Percentiles rank a stretch among this genome's conserved stretches.
These are phyloP conservation scores for Candida nonsorbophila DNA, from an alignment of 805 yeast species.

Conservation along the genomic window DNA sequence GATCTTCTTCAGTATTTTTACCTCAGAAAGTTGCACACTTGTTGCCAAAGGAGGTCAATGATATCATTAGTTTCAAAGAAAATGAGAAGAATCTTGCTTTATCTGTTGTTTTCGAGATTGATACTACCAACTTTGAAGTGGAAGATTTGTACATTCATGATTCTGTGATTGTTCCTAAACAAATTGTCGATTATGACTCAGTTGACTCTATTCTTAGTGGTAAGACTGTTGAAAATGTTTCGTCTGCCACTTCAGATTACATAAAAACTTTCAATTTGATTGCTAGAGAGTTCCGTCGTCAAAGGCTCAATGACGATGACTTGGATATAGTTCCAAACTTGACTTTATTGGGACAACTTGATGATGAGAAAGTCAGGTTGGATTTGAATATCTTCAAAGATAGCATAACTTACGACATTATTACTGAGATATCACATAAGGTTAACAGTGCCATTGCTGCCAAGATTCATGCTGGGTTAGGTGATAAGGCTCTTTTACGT, in stretches of 20 bases:
- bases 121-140: conserved; percentile 64
- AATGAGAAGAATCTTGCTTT: conserved; percentile 60
- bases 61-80: conserved; percentile 55
- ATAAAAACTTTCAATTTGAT: conserved; percentile 59
- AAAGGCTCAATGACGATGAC: conserved; percentile 49
- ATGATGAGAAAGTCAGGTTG: conserved; percentile 75
- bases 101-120: conserved; percentile 77
- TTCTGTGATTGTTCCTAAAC: conserved; percentile 61
- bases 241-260: conserved; percentile 60
- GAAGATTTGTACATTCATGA: conserved; percentile 76
- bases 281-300: conserved; percentile 65
- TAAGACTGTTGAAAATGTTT: conserved; percentile 17
- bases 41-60: conserved; percentile 62
- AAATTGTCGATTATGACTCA: conserved; percentile 46
- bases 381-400: conserved; percentile 69
- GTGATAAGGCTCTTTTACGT: conserved; percentile 78
- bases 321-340: conserved; percentile 48
- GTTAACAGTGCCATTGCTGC: conserved; percentile 86
- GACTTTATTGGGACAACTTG: conserved; percentile 71
- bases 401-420: conserved; percentile 48
- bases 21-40: conserved; percentile 70
- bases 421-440: conserved; percentile 73
- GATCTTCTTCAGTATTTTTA: conserved; percentile 83
- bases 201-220: conserved; percentile 48
- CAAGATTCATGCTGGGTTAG: conserved; percentile 65